These are phyloP conservation scores for Sclerotinia glacialis DNA, from an alignment of 2,329 filamentous ascomycete species.

Conservation along the genomic window DNA sequence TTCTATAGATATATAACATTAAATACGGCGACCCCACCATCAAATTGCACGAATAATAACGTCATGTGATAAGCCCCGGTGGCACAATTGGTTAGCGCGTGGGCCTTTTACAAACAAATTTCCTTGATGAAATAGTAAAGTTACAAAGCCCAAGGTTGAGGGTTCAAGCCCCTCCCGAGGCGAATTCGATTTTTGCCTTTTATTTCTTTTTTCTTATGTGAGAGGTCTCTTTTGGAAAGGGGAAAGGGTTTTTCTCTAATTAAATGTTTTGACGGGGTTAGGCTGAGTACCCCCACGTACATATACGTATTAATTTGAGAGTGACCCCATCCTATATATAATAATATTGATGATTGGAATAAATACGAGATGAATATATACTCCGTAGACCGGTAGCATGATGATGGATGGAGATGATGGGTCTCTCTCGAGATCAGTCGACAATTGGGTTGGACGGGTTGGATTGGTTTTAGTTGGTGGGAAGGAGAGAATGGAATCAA, in stretches of 20 bases:
- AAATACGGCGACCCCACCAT: neutral
- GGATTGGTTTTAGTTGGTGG: too few relatives aligned
- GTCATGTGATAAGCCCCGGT: constrained; percentile 1
- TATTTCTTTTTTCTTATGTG: neutral
- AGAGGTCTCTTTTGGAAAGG: neutral
- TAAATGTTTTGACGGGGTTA: too few relatives aligned
- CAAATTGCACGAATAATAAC: neutral
- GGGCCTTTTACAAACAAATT: constrained; percentile 21
- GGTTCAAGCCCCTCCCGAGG: constrained; percentile 18
- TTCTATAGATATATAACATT: fast-evolving
- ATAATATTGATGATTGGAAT: too few relatives aligned
- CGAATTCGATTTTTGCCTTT: neutral
- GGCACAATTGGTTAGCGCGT: constrained; percentile 24
- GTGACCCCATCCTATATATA: too few relatives aligned
- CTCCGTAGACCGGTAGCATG: too few relatives aligned
- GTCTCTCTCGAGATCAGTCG: too few relatives aligned
- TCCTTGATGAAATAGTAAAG: neutral
- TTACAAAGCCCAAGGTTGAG: constrained; percentile 16
- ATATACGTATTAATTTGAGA: too few relatives aligned
- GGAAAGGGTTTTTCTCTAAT: neutral
- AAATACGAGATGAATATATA: too few relatives aligned
- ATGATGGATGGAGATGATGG: too few relatives aligned
- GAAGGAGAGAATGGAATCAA: too few relatives aligned
- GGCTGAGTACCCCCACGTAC: too few relatives aligned
- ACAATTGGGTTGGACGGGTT: too few relatives aligned